Evolutionary conservation across 148 eudicot genomes (phyloP).

Genomic region (Camellia lanceoleosa): DNA sequence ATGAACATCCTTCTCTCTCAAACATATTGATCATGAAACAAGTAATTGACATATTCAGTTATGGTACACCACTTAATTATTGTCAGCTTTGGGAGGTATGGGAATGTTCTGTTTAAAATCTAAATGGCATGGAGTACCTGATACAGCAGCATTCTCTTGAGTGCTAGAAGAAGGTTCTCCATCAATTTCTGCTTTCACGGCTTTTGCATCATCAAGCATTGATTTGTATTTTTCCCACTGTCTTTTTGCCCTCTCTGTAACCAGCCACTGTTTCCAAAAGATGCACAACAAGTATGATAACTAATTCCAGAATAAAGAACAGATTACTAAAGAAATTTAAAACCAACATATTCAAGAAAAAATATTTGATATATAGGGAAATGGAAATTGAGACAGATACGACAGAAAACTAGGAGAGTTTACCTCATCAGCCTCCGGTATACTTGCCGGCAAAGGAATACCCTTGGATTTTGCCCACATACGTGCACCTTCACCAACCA

Average conservation of each 20-base stretch:
- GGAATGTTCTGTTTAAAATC: not conserved
- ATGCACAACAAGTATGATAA: not conserved
- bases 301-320: not conserved
- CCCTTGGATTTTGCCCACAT: constrained; percentile 78
- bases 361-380: not conserved
- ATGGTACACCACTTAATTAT: no score
- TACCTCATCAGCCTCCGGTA: constrained; percentile 67
- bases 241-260: constrained; percentile 64
- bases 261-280: constrained; percentile 59
- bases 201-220: constrained; percentile 74
- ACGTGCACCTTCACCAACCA: constrained; percentile 90
- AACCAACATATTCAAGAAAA: constrained; percentile 5
- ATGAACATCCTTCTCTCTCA: no score
- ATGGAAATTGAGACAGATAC: not conserved
- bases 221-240: constrained; percentile 81
- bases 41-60: no score
- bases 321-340: not conserved
- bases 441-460: constrained; percentile 37
- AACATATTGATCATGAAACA: no score
- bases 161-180: constrained; percentile 21
- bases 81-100: not conserved
- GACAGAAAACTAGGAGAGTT: not conserved
- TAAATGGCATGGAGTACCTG: constrained; percentile 32
- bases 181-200: constrained; percentile 18
- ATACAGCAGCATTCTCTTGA: constrained; percentile 18